Base-by-base conservation (phyloP, 441 rosid species). In the Adansonia madagascariensis region DNA sequence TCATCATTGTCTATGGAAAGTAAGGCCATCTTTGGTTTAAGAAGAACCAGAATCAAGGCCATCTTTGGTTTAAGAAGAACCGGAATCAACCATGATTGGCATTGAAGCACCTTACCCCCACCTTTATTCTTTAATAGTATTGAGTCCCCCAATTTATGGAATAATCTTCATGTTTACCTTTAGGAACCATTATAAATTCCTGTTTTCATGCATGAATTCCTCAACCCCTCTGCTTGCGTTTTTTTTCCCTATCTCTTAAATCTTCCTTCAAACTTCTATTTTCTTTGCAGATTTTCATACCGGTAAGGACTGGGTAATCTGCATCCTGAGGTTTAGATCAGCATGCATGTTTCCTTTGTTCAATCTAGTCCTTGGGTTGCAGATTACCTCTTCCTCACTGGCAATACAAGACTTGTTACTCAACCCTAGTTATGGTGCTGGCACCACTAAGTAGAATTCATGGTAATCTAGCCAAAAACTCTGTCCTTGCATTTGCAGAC, bases 241-340 rank as follows among this genome's bases (percentile, higher is more conserved):
- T 11, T 69, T 18, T 55, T 63, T 44, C 18, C 6, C 63, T 22
- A 20, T 15, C 27, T 12, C 20, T 62, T 53, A 53, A 53, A 53
- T 15, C 59, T 55, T 55, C 8, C 8, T 63, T 63, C 17, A 46
- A 22, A 14, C 0, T 8, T 31, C n/a, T 14, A 35, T 41, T 50
- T 44, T 24, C 41, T 64, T 53, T 44, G 11, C 52, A 50, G 31
- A 39, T 41, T 47, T 52, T 75, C n/a, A 80, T 86, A 80, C 85
- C 85, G 92, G 87, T 85, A 52, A 83, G 91, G 94, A 89, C 55
- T 70, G 49, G 95, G 90, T 92, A 94, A 94, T 92, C 98, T 91
- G 98, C 97, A 92, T 94, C 98, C 97, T 94, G 97, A 92, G 98
- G 98, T 94, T 90, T 89, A 82, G 88, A 81, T 84, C 73, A 46